phyloP scores from a whole-genome alignment of 225 moss, liverwort and hornwort species.

The Bryum argenteum region DNA sequence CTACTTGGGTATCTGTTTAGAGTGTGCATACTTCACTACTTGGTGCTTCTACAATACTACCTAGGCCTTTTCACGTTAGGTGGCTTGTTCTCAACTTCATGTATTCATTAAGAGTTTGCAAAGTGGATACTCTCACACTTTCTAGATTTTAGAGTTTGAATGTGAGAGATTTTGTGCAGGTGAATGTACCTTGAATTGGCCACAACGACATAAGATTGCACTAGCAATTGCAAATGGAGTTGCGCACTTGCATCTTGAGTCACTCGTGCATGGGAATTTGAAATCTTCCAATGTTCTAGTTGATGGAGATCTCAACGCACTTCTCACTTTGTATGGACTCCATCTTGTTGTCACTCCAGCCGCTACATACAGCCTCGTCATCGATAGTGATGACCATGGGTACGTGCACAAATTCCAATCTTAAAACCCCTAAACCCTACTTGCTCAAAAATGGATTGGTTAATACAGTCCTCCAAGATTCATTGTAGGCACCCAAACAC shows the following conservation, averaged over 20 bases:
- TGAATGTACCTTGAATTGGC: constrained; percentile 38
- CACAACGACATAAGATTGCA: constrained; percentile 43
- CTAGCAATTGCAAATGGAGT: constrained; percentile 40
- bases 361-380: constrained; percentile 17
- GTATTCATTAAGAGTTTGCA: too few relatives aligned
- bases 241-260: constrained; percentile 46
- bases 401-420: constrained; percentile 7
- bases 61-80: too few relatives aligned
- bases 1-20: too few relatives aligned
- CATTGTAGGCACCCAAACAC: too few relatives aligned
- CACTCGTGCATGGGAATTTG: constrained; percentile 46
- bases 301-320: constrained; percentile 35
- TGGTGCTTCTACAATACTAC: too few relatives aligned
- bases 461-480: too few relatives aligned
- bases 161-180: constrained; percentile 19
- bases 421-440: neutral
- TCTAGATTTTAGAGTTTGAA: too few relatives aligned
- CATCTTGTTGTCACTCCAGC: constrained; percentile 40
- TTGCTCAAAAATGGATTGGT: too few relatives aligned
- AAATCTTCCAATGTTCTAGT: constrained; percentile 40
- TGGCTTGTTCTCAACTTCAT: too few relatives aligned
- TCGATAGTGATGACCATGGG: constrained; percentile 30
- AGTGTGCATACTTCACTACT: too few relatives aligned
- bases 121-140: too few relatives aligned
- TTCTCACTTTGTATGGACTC: constrained; percentile 40